Evolutionary conservation across 331 rosid species (phyloP).

Genomic region (Stylosanthes scabra): DNA sequence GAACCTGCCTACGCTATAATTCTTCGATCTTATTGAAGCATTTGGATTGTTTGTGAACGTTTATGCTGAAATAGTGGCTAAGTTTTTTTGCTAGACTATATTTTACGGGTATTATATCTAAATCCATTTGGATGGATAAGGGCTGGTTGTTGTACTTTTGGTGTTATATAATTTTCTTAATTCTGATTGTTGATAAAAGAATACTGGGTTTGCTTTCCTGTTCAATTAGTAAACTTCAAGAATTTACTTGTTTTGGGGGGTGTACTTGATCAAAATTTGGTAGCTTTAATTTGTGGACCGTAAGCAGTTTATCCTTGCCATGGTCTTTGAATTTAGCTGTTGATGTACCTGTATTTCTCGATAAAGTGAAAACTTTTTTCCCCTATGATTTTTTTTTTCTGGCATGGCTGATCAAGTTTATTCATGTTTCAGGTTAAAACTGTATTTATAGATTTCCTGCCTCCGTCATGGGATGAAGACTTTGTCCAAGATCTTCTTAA

Average conservation of each 20-base stretch:
- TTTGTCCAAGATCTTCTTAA: constrained; percentile 71
- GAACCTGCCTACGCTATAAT: constrained; percentile 23
- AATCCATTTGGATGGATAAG: not conserved
- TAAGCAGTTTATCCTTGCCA: constrained; percentile 8
- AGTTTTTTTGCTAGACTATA: not conserved
- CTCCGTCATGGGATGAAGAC: constrained; percentile 93
- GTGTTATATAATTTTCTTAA: constrained; percentile 1
- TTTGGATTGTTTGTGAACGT: constrained; percentile 27
- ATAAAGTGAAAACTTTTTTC: not conserved
- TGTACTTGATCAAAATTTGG: not conserved
- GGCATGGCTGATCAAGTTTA: constrained; percentile 36
- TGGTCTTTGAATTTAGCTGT: constrained; percentile 18
- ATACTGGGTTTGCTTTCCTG: not conserved
- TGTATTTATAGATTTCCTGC: constrained; percentile 91
- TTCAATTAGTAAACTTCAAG: not conserved
- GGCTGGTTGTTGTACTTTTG: not conserved
- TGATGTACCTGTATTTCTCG: constrained; percentile 7
- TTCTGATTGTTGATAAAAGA: constrained; percentile 9
- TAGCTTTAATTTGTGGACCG: constrained; percentile 24
- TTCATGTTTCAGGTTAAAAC: constrained; percentile 83
- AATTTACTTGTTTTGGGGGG: not conserved
- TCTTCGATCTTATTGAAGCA: constrained; percentile 29
- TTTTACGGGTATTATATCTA: not conserved
- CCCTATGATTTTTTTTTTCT: not conserved
- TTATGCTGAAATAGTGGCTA: not conserved